A percentile compares a stretch with the other conserved stretches of the same genome.
Evolutionary conservation across 1,139 yeast genomes (phyloP).

Genomic region (Blastobotrys serpentis): DNA sequence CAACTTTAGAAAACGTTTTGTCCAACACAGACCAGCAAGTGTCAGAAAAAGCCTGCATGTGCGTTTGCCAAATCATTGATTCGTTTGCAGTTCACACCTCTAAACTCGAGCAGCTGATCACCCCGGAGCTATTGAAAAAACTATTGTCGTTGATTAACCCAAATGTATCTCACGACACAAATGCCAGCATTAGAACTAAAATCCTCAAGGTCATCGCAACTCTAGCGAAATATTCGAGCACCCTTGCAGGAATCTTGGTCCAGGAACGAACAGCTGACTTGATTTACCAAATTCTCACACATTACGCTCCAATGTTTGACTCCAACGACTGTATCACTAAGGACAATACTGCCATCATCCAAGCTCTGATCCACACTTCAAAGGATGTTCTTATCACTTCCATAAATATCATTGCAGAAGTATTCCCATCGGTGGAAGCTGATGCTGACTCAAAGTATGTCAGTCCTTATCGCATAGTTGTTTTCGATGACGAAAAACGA

Average conservation of each 20-base stretch:
- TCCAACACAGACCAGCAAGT: slow-evolving; percentile 60
- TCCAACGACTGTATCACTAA: slow-evolving; percentile 26
- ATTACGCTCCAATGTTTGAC: slow-evolving; percentile 33
- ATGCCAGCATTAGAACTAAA: slow-evolving; percentile 28
- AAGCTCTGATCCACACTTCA: slow-evolving; percentile 73
- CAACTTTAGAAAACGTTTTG: slow-evolving; percentile 61
- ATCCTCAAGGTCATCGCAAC: slow-evolving; percentile 42
- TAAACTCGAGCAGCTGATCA: slow-evolving; percentile 48
- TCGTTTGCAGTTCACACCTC: slow-evolving; percentile 51
- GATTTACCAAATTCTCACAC: slow-evolving; percentile 38
- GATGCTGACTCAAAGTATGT: slow-evolving; percentile 26
- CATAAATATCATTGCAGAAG: slow-evolving; percentile 54
- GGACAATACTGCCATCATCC: slow-evolving; percentile 48
- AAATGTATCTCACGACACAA: slow-evolving; percentile 22
- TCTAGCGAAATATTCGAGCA: slow-evolving; percentile 43
- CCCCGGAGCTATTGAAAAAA: slow-evolving; percentile 29
- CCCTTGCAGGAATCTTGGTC: slow-evolving; percentile 31
- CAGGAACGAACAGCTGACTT: slow-evolving; percentile 33
- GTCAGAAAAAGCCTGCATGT: slow-evolving; percentile 67
- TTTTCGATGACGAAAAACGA: slow-evolving; percentile 18
- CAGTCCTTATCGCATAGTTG: slow-evolving; percentile 33
- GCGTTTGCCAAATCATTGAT: slow-evolving; percentile 60
- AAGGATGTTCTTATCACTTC: slow-evolving; percentile 60
- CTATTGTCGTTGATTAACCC: slow-evolving; percentile 30
- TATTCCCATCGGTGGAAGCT: slow-evolving; percentile 42